Conservation (phyloP, 2,329 filamentous ascomycete genomes). For the Trichoderma sp. region DNA sequence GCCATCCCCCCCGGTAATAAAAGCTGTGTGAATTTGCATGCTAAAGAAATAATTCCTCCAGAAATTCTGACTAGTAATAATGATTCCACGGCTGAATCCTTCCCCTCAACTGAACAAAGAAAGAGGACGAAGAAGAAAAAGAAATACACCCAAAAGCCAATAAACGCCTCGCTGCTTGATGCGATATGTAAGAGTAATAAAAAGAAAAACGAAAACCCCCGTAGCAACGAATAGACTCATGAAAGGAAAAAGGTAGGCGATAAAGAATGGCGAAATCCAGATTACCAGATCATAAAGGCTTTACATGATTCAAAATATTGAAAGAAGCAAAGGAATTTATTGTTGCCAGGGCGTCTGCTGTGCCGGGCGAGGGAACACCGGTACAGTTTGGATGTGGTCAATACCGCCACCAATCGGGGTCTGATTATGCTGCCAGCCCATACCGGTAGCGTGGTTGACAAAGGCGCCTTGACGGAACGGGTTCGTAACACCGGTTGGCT, state of each 20-base stretch:
- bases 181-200: conserved; percentile 18
- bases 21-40: not conserved
- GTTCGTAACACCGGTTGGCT: conserved; percentile 86
- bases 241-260: not conserved
- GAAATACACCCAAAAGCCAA: not conserved
- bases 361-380: conserved; percentile 80
- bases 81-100: not conserved
- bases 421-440: conserved; percentile 81
- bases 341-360: conserved; percentile 62
- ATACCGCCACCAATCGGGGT: conserved; percentile 77
- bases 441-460: conserved; percentile 81
- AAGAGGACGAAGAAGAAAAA: not conserved
- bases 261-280: conserved; percentile 16
- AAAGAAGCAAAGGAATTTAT: conserved; percentile 24
- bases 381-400: conserved; percentile 74
- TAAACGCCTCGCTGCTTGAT: conserved; percentile 21
- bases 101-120: not conserved
- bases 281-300: conserved; percentile 8
- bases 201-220: not conserved
- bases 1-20: not conserved
- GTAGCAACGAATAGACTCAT: conserved; percentile 11
- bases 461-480: conserved; percentile 91
- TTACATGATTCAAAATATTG: conserved; percentile 5
- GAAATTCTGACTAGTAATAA: conserved; percentile 9
- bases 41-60: not conserved